Evolutionary conservation across 345 rosid genomes (phyloP), one percentile per base, ranked within the genome.

Genomic region (Camelina sativa): DNA sequence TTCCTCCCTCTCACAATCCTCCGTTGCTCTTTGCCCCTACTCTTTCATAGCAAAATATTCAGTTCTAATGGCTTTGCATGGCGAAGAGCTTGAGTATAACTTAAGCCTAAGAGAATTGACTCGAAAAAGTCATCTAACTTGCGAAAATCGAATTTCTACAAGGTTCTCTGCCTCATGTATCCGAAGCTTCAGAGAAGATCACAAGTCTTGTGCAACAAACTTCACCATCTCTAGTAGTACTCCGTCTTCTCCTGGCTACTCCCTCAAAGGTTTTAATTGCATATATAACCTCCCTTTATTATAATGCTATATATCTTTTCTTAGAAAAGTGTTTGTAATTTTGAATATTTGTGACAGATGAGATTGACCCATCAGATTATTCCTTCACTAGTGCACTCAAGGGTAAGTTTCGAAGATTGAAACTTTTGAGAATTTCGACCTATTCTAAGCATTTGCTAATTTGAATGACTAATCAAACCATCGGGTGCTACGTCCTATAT

Each of bases 281-380:
- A 11, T n/a, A n/a, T n/a, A n/a, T 17, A 11, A 23, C 16, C 48
- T 43, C 56, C 37, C 12, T 37, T 69, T 3, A 34, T 34, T 34
- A 34, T 34, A 0, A 53, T 44, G 48, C 7, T 13, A 23, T 6
- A 23, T 11, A 7, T 4, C 11, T 1, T 35, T 52, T 67, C 48
- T 65, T 37, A 19, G 10, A 17, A 3, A 60, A 60, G 11, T 25
- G 3, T 62, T 12, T 30, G 22, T 44, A 22, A 15, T 68, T 50
- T 60, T 10, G 5, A 12, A 40, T 28, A n/a, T 47, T 20, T 20
- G 69, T 74, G 12, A 38, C 96, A 91, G 97, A 87, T 50, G 89
- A 86, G 76, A 86, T 92, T 62, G 94, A 89, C 74, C 97, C 97
- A 13, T 83, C 94, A 47, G 85, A 89, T 5, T 90, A 92, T 77